phyloP scores from a whole-genome alignment of 2,329 filamentous ascomycete species.

The Ilyonectria mors-panacis region DNA sequence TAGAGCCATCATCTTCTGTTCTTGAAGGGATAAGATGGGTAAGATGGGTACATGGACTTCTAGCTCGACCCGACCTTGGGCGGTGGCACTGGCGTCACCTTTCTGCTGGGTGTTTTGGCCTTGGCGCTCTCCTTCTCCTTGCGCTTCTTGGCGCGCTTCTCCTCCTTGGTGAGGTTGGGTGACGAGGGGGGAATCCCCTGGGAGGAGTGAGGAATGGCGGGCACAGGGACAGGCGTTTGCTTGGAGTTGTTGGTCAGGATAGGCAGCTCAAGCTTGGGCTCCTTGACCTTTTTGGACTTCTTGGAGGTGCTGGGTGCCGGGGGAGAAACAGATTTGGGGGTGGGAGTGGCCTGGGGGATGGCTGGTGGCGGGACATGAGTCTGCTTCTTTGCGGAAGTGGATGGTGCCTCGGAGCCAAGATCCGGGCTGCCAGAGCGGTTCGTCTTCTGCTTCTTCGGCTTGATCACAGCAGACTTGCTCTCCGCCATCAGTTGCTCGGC shows the following conservation, averaged over 20 bases:
- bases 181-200: constrained; percentile 43
- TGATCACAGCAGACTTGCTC: constrained; percentile 54
- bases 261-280: constrained; percentile 39
- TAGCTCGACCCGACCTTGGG: constrained; percentile 46
- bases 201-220: constrained; percentile 53
- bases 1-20: constrained; percentile 2
- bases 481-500: constrained; percentile 55
- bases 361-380: constrained; percentile 53
- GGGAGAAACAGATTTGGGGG: constrained; percentile 43
- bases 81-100: constrained; percentile 47
- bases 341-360: constrained; percentile 48
- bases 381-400: constrained; percentile 49
- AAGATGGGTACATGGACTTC: constrained; percentile 23
- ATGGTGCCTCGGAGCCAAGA: constrained; percentile 51
- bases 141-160: constrained; percentile 51
- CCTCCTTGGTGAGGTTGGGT: constrained; percentile 43
- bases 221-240: constrained; percentile 53
- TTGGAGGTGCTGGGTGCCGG: constrained; percentile 37
- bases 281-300: constrained; percentile 49
- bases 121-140: constrained; percentile 48
- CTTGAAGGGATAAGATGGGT: constrained; percentile 13
- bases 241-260: constrained; percentile 35
- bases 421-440: constrained; percentile 52
- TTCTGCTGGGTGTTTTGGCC: constrained; percentile 35
- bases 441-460: constrained; percentile 60